Conservation (phyloP, 495 filamentous ascomycete genomes). For the Penicillium pancosmium region DNA sequence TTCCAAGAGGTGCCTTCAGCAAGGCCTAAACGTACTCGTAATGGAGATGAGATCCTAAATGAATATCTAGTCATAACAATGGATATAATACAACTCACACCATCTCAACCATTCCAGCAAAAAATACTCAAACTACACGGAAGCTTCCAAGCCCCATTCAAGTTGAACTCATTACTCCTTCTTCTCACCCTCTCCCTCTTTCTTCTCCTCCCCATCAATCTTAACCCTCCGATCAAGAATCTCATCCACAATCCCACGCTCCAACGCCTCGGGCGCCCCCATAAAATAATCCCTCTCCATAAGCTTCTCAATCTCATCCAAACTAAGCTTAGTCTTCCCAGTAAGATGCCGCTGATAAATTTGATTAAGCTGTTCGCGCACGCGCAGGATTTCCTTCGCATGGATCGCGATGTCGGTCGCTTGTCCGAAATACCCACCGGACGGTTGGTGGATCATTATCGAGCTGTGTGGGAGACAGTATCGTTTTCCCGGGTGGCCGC, state of each 20-base stretch:
- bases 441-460: conserved; percentile 96
- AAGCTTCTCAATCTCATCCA: conserved; percentile 84
- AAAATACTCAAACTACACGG: too few relatives aligned
- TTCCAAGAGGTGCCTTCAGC: background rate
- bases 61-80: background rate
- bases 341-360: conserved; percentile 89
- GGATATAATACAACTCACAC: background rate
- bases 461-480: conserved; percentile 89
- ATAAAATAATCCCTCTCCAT: conserved; percentile 98
- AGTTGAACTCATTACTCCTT: conserved; percentile 5
- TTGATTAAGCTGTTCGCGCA: conserved; percentile 82
- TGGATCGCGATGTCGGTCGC: conserved; percentile 94
- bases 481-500: conserved; percentile 81
- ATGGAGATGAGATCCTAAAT: too few relatives aligned
- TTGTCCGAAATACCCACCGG: conserved; percentile 87
- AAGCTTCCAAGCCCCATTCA: too few relatives aligned
- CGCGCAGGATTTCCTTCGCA: conserved; percentile 91
- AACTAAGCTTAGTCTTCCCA: conserved; percentile 60
- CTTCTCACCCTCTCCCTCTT: conserved; percentile 6
- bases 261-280: conserved; percentile 82
- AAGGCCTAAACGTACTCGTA: too few relatives aligned
- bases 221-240: conserved; percentile 67
- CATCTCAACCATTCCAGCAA: background rate
- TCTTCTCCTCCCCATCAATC: conserved; percentile 19
- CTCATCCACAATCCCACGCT: conserved; percentile 89